Evolutionary conservation across 345 rosid species (phyloP).

Genomic region (Arabis hirsuta): DNA sequence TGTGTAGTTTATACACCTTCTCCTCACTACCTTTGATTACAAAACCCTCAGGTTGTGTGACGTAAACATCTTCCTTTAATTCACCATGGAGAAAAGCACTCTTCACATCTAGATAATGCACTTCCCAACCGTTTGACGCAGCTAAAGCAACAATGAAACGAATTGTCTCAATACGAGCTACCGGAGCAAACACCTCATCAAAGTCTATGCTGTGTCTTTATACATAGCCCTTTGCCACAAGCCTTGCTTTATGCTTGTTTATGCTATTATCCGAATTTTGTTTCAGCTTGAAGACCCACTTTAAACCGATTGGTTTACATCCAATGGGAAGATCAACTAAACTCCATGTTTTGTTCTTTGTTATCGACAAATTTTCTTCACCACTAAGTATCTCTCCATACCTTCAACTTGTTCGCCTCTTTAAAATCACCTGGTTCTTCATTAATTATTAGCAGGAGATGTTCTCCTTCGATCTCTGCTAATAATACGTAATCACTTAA

Average conservation of each 20-base stretch:
- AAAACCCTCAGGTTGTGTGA: neutral
- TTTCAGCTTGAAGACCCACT: neutral
- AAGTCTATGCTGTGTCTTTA: neutral
- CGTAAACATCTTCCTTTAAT: neutral
- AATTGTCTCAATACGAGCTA: neutral
- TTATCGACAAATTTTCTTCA: neutral
- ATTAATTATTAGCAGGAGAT: neutral
- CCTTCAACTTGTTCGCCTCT: neutral
- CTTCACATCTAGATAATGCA: neutral
- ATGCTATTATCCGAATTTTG: neutral
- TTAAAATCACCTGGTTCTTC: neutral
- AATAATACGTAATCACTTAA: neutral
- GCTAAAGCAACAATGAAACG: neutral
- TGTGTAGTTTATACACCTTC: neutral
- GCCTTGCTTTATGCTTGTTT: neutral
- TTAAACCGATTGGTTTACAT: neutral
- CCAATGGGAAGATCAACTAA: neutral
- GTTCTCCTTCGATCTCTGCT: neutral
- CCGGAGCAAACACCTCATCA: neutral
- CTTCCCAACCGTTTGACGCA: neutral
- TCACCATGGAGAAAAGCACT: neutral
- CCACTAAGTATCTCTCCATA: neutral
- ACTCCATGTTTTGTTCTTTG: neutral
- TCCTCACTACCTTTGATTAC: neutral
- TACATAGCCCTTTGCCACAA: neutral